Evolutionary conservation across 1,139 yeast species (phyloP).

Genomic region (Yamadazyma membranifaciens): DNA sequence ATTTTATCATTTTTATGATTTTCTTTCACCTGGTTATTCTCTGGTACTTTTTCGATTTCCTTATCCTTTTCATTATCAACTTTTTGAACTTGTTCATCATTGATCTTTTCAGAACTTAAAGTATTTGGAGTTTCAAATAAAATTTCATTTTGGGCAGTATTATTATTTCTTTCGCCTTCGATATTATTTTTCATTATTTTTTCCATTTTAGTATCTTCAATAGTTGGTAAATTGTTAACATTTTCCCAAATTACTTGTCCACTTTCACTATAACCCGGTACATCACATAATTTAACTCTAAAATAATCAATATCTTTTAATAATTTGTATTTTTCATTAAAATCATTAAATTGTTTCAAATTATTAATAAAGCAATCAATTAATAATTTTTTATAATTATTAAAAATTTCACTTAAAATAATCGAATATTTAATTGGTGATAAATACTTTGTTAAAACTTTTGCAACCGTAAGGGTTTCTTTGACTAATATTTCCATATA

Average conservation of each 20-base stretch:
- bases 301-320: conserved; percentile 67
- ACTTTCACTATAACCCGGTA: conserved; percentile 64
- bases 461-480: conserved; percentile 63
- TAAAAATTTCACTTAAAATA: conserved; percentile 57
- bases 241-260: conserved; percentile 68
- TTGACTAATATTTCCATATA: conserved; percentile 70
- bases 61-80: background rate
- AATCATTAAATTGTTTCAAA: conserved; percentile 51
- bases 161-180: conserved; percentile 18
- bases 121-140: conserved; percentile 3
- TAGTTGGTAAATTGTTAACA: conserved; percentile 54
- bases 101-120: background rate
- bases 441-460: conserved; percentile 58
- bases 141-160: background rate
- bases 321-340: conserved; percentile 52
- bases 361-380: conserved; percentile 54
- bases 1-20: background rate
- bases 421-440: conserved; percentile 50
- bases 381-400: conserved; percentile 55
- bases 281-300: conserved; percentile 54
- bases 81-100: background rate
- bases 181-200: conserved; percentile 43
- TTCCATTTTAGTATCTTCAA: conserved; percentile 50
- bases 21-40: background rate
- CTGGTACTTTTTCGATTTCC: background rate